These are phyloP conservation scores for Spergularia azorica DNA, from an alignment of 179 eudicot species.

Conservation along the genomic window DNA sequence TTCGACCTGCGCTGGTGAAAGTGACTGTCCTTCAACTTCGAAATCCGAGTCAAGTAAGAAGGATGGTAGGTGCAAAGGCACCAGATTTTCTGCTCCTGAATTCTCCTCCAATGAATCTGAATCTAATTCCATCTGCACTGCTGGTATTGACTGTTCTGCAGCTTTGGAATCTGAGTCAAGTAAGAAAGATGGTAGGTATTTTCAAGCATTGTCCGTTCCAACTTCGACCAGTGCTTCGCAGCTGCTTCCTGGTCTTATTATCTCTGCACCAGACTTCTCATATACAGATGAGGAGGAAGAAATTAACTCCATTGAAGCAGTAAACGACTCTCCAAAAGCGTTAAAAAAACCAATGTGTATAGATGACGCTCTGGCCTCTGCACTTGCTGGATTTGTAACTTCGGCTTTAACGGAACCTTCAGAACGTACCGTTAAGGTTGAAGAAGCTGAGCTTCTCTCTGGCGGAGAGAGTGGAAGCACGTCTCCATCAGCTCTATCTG, in stretches of 20 bases:
- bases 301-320: conserved; percentile 36
- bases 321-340: conserved; percentile 34
- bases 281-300: conserved; percentile 64
- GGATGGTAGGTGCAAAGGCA: conserved; percentile 25
- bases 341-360: conserved; percentile 59
- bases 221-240: conserved; percentile 30
- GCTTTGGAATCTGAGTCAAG: conserved; percentile 33
- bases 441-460: conserved; percentile 29
- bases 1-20: conserved; percentile 43
- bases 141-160: conserved; percentile 35
- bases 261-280: conserved; percentile 76
- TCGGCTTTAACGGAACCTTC: conserved; percentile 34
- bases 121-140: conserved; percentile 44
- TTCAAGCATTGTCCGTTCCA: conserved; percentile 9
- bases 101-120: conserved; percentile 52
- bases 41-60: conserved; percentile 37
- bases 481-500: conserved; percentile 14
- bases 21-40: conserved; percentile 31
- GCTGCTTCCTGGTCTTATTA: conserved; percentile 54
- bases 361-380: conserved; percentile 88
- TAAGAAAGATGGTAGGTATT: conserved; percentile 31
- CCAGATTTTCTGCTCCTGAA: conserved; percentile 63
- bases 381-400: conserved; percentile 72
- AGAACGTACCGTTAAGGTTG: conserved; percentile 21
- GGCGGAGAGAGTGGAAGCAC: conserved; percentile 13